phyloP scores from a whole-genome alignment of 192 early-diverging fungal genomes.

The Cetraspora pellucida region DNA sequence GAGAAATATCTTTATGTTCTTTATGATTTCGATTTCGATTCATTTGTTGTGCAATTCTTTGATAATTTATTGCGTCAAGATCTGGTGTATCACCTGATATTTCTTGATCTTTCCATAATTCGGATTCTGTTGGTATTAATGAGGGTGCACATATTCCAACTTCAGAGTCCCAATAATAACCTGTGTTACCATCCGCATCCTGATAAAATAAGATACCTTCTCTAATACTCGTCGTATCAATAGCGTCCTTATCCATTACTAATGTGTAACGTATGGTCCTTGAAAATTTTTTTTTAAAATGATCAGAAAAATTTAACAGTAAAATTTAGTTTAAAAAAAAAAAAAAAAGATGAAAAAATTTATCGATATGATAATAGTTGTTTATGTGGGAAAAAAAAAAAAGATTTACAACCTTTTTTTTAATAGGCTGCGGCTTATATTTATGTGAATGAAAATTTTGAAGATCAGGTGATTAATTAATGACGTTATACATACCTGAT shows the following conservation, averaged over 20 bases:
- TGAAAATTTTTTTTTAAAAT: background rate
- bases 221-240: background rate
- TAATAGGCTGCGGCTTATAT: no score
- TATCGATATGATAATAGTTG: background rate
- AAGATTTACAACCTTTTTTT: no score
- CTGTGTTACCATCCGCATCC: background rate
- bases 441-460: no score
- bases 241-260: background rate
- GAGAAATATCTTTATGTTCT: background rate
- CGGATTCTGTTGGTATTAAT: background rate
- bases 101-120: background rate
- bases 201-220: conserved; percentile 11
- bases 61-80: background rate
- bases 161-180: conserved; percentile 12
- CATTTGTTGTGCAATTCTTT: background rate
- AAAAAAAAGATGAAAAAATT: background rate
- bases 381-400: no score
- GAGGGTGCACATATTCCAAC: background rate
- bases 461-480: no score
- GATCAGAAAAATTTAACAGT: background rate
- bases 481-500: no score
- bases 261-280: background rate
- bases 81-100: conserved; percentile 1
- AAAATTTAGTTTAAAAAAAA: no score
- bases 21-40: background rate